Evolutionary conservation across 768 basidiomycete species (phyloP), one percentile per base, ranked within the genome.

Genomic region (Russula ochroleuca): DNA sequence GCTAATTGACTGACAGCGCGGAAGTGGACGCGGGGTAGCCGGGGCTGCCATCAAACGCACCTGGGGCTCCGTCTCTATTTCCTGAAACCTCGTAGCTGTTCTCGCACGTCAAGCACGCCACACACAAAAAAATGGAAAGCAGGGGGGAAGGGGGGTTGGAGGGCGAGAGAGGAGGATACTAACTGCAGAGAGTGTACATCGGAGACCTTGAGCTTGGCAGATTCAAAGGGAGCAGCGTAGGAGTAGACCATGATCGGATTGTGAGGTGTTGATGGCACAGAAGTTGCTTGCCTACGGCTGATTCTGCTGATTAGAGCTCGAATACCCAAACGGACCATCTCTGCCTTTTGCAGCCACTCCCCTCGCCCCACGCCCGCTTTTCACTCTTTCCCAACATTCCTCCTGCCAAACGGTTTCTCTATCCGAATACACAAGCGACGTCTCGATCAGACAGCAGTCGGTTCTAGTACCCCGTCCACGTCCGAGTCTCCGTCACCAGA

Each of bases 1-100:
- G 40, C 23, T 11, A 31, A 50, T 31, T 38, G 40, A 56, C 7
- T 17, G 23, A 33, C 33, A 7, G 23, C 11, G 5, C 38, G 33
- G n/a, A 14, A 23, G 7, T 13, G 28, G 45, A 21, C 15, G 14
- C 15, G 33, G 5, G 21, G 28, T 2, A 49, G 48, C 45, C n/a
- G 31, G 54, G 23, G 33, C 21, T 17, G 7, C 33, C 49, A 54
- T 31, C 17, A 25, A 10, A 62, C 66, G 47, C 47, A 68, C 68
- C 68, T 55, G 68, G 68, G 13, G 59, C 45, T 9, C 68, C 68
- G 9, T 55, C 59, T 14, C 15, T 61, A 19, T 64, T 68, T 31
- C 68, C 68, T 15, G 66, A 68, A 35, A 68, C 50, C 23, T 68
- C 68, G 41, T 68, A 68, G 59, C 68, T 68, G 51, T 57, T 5